Percentiles rank a stretch among this genome's conserved stretches.
These are phyloP conservation scores for Primulina huaijiensis DNA, from an alignment of 257 asterid genomes.

Conservation along the genomic window DNA sequence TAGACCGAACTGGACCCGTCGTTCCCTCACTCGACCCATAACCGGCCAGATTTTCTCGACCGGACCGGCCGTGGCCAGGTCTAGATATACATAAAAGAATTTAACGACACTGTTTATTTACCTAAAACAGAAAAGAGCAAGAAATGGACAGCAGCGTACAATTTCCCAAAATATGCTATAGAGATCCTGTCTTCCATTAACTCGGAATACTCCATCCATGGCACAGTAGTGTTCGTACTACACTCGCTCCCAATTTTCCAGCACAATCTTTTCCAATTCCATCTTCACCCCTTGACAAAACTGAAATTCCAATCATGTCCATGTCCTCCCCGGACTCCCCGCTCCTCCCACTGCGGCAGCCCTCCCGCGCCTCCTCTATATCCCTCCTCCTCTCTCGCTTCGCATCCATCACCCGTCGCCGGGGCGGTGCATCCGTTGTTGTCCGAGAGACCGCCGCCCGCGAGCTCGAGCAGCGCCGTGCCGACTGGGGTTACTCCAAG, in stretches of 20 bases:
- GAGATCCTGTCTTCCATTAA: not conserved
- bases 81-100: no score
- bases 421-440: constrained; percentile 68
- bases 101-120: no score
- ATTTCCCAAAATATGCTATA: not conserved
- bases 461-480: constrained; percentile 94
- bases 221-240: not conserved
- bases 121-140: no score
- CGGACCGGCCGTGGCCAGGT: no score
- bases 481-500: constrained; percentile 92
- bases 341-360: constrained; percentile 59
- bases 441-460: constrained; percentile 94
- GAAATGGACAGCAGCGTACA: no score
- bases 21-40: no score
- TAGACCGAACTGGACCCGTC: no score
- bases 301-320: constrained; percentile 23
- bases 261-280: not conserved
- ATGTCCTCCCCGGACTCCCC: constrained; percentile 35
- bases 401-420: constrained; percentile 64
- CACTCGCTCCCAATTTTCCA: not conserved
- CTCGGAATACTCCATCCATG: not conserved
- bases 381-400: constrained; percentile 70
- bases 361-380: constrained; percentile 45
- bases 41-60: no score
- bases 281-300: not conserved